Base-by-base conservation (phyloP, 1,139 yeast genomes). In the Yamadazyma blattariae region DNA sequence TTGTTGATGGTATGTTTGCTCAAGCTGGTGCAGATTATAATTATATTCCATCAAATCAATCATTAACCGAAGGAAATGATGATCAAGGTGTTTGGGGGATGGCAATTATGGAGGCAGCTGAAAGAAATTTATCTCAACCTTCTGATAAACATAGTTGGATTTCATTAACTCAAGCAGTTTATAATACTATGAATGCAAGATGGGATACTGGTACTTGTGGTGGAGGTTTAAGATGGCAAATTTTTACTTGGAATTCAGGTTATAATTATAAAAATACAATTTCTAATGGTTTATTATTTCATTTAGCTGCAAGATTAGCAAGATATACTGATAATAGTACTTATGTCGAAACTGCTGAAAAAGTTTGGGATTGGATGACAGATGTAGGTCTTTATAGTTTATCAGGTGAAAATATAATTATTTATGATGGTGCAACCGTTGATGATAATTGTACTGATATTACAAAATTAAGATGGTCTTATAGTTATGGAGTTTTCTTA, bases 161-260 rank as follows among this genome's bases (percentile, higher is more conserved):
- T 24, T 69, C 77, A 23, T 64, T 84, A 47, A 77, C 89, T 1
- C 87, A 82, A 57, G 90, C 88, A 8, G 81, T 82, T 24, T 86
- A 79, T 59, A 80, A 83, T 54, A 77, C 88, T 28, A 81, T 86
- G 84, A 75, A 79, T 38, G 65, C 71, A 11, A 70, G 95, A 46
- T 86, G 95, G 95, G 94, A 85, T 50, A 51, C 59, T 8, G 55
- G 47, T 2, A 57, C 65, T 42, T 86, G 95, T 59, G 67, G 64
- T 30, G 95, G 95, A 27, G 95, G 95, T 0, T 63, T 86, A 40
- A 71, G 95, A 59, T 86, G 95, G 95, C 95, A 86, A 65, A 85
- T 84, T 47, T 82, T 79, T 64, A 71, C 79, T 35, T 79, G 84
- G 80, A 81, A 81, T 54, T 63, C 80, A 4, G 95, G 95, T 34